Evolutionary conservation across 805 yeast species (phyloP).

Genomic region (Yarrowia sp.): DNA sequence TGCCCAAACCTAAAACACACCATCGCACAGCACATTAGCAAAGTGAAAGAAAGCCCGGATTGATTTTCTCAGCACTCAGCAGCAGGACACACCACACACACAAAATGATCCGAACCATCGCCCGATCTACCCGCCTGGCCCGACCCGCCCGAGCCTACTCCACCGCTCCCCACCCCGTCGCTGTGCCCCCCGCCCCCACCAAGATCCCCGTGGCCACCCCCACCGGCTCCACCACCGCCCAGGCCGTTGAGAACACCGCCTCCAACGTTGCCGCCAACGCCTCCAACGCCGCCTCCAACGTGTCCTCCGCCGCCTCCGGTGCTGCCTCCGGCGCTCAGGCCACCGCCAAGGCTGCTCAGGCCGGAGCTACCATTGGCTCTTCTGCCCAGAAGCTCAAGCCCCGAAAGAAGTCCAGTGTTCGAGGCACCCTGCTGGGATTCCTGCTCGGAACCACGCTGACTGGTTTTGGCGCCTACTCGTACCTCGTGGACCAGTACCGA

Average conservation of each 20-base stretch:
- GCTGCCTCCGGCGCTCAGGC: constrained; percentile 15
- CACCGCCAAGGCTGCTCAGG: constrained; percentile 24
- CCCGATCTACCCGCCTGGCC: constrained; percentile 21
- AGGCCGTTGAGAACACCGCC: constrained; percentile 4
- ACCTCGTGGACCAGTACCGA: constrained; percentile 74
- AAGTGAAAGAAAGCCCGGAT: constrained; percentile 18
- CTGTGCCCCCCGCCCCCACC: constrained; percentile 25
- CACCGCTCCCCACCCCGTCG: constrained; percentile 25
- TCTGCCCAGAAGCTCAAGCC: constrained; percentile 23
- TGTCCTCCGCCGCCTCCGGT: neutral
- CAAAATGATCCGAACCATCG: constrained; percentile 23
- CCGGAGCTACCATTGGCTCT: constrained; percentile 19
- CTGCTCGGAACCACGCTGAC: constrained; percentile 72
- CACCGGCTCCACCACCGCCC: neutral
- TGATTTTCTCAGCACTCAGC: neutral
- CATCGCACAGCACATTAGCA: constrained; percentile 19
- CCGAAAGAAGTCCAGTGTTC: constrained; percentile 22
- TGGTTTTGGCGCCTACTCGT: constrained; percentile 73
- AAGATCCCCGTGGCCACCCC: constrained; percentile 4
- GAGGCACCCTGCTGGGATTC: constrained; percentile 62
- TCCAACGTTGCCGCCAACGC: neutral
- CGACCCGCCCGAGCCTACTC: constrained; percentile 23
- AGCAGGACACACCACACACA: neutral
- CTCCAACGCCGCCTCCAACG: constrained; percentile 6
- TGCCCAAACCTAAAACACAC: neutral